Evolutionary conservation across 352 stramenopile genomes (phyloP).

Genomic region (Phytopythium ostracodes): DNA sequence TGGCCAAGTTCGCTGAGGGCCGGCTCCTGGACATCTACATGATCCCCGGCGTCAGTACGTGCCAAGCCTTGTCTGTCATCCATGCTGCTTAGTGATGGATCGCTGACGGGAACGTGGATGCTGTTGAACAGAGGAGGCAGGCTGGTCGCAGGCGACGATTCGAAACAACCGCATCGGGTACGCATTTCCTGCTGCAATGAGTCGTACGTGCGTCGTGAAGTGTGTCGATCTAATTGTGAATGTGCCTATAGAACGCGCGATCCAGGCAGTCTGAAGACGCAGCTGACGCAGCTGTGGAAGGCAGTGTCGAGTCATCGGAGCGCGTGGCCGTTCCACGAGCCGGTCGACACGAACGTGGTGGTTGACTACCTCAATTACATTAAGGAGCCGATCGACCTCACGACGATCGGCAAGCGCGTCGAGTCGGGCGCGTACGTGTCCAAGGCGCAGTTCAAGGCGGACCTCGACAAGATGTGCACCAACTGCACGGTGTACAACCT

Average conservation of each 20-base stretch:
- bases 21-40: constrained; percentile 86
- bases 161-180: constrained; percentile 85
- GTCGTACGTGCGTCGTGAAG: no score
- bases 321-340: constrained; percentile 97
- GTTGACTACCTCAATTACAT: constrained; percentile 97
- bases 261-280: constrained; percentile 76
- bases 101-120: not conserved
- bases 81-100: not conserved
- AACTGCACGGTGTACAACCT: constrained; percentile 99
- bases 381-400: constrained; percentile 92
- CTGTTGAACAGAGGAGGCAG: constrained; percentile 63
- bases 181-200: not conserved
- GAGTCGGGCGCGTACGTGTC: constrained; percentile 87
- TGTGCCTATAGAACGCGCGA: constrained; percentile 51
- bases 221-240: not conserved
- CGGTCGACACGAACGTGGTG: constrained; percentile 93
- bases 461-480: constrained; percentile 96
- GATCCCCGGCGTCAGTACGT: constrained; percentile 85
- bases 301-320: constrained; percentile 93
- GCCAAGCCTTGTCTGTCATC: not conserved
- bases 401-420: constrained; percentile 80
- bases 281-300: constrained; percentile 85
- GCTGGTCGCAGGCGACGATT: constrained; percentile 81
- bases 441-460: constrained; percentile 89
- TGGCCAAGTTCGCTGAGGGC: constrained; percentile 72